Base-by-base conservation (phyloP, 2,329 filamentous ascomycete species). In the Cladobotryum protrusum region DNA sequence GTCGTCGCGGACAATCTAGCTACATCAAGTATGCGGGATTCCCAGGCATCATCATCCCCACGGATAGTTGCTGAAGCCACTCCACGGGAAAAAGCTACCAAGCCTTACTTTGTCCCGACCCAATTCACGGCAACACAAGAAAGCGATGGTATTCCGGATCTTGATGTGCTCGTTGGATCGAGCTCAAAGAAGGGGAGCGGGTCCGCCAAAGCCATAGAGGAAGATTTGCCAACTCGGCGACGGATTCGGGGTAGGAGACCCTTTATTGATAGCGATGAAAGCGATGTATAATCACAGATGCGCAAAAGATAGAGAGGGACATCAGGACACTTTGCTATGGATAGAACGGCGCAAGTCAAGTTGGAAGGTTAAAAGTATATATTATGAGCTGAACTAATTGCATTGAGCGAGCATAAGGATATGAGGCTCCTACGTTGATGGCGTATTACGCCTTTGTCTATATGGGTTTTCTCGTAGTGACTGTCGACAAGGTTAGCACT, bases 1-100 rank as follows among this genome's bases (percentile, higher is more conserved):
- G 61, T 87, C 59, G 71, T 83, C 60, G 63, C 70, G 55, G 64
- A 82, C 64, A 64, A 82, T 52, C 60, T 63, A 34, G 53, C 65
- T 4, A 59, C 61, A 0, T 72, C 70, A 1, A 72, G 71, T 55
- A 63, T 64, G 56, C 60, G 54, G 29, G 61, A 65, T 13, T 65
- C 62, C 5, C 54, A 56, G 29, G 59, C 60, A 13, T 37, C 35
- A 7, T 61, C 65, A n/a, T 61, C 63, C 24, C 55, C 63, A 9
- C 54, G 55, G 3, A 56, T 57, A 13, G 49, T 54, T 1, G 53
- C 52, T 19, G 58, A 59, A 43, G 56, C 34, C 34, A 59, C 53
- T 6, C 57, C 50, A 19, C 52, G 49, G 18, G 34, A 42, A 13
- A 46, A 33, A 36, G 49, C 43, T 46, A 52, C 52, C 13, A 66